Conservation (phyloP, 441 rosid species). For the Brassica hybrid region DNA sequence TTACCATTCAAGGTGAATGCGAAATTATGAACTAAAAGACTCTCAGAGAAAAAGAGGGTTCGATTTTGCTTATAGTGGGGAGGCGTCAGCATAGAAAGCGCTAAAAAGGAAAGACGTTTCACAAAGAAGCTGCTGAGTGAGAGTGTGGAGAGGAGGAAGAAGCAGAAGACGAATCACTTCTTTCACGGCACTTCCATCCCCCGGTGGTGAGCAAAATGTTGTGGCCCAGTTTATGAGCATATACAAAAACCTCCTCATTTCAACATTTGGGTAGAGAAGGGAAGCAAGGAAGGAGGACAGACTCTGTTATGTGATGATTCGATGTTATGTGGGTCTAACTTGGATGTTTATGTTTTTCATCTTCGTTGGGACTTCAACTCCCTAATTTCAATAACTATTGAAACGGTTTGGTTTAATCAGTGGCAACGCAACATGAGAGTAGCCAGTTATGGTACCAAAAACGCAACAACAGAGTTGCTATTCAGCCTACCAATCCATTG, state of each 20-base stretch:
- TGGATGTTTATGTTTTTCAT: background rate
- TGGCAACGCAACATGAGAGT: background rate
- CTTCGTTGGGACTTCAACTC: background rate
- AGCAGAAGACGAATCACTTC: conserved; percentile 25
- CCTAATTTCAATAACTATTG: background rate
- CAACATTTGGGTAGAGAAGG: conserved; percentile 67
- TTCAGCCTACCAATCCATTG: background rate
- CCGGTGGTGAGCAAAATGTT: conserved; percentile 53
- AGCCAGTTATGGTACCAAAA: background rate
- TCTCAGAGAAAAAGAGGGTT: too few species aligned
- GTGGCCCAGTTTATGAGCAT: conserved; percentile 92
- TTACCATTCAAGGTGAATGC: too few species aligned
- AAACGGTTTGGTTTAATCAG: background rate
- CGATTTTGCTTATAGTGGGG: too few species aligned
- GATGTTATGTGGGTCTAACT: conserved; percentile 1
- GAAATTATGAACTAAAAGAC: too few species aligned
- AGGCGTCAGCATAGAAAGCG: too few species aligned
- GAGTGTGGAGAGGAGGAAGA: background rate
- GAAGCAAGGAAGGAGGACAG: background rate
- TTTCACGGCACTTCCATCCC: conserved; percentile 40
- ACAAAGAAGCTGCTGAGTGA: conserved; percentile 2
- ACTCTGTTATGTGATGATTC: background rate
- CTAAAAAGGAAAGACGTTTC: background rate
- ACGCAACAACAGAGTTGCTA: too few species aligned
- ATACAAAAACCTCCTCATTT: conserved; percentile 76